Conservation (phyloP, 176 grass and related monocot genomes). For the Eragrostis nindensis region DNA sequence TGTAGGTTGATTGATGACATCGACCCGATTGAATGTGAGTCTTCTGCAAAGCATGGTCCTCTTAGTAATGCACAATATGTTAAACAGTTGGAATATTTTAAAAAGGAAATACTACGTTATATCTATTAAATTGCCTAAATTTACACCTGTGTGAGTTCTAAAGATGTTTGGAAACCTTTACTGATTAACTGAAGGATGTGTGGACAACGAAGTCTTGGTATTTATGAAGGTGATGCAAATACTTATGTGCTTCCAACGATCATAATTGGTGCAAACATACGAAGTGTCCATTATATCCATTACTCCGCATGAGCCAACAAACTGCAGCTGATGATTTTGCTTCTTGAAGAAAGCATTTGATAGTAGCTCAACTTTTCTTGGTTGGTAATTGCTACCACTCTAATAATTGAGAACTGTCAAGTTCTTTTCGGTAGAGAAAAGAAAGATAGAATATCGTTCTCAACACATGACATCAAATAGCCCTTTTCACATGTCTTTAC, state of each 20-base stretch:
- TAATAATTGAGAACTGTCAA: constrained; percentile 18
- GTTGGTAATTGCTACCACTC: constrained; percentile 17
- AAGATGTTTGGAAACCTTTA: neutral
- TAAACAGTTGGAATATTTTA: neutral
- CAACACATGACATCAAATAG: constrained; percentile 1
- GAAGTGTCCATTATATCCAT: neutral
- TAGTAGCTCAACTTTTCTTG: neutral
- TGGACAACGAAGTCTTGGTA: no score
- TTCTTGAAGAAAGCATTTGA: neutral
- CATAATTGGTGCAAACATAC: neutral
- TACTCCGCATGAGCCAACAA: neutral
- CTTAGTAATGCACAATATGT: neutral
- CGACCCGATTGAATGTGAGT: neutral
- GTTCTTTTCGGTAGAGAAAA: constrained; percentile 17
- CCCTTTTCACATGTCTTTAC: no score
- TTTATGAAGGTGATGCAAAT: neutral
- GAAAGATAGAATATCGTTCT: constrained; percentile 4
- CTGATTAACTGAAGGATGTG: neutral
- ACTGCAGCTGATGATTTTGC: neutral
- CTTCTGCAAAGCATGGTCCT: neutral
- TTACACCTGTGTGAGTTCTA: neutral
- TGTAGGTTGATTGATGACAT: constrained; percentile 5
- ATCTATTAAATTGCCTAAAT: neutral
- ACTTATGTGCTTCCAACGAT: neutral
- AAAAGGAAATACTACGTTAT: neutral